Evolutionary conservation across 2,329 filamentous ascomycete species (phyloP).

Genomic region (Trichoderma pleuroti): DNA sequence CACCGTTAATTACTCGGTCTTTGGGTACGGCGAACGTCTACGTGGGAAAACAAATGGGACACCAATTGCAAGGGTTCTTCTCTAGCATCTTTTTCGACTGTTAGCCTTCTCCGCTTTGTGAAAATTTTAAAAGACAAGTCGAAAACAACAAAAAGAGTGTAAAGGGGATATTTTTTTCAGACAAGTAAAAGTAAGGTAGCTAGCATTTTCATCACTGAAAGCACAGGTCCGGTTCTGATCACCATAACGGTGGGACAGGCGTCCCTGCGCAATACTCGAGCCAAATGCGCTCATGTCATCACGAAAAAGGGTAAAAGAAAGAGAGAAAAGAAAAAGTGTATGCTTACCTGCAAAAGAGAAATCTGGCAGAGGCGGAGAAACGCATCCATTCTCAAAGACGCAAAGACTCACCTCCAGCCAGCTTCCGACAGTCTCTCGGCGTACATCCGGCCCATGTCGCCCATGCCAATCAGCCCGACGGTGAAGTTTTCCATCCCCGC

Average conservation of each 20-base stretch:
- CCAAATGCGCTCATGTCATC: slow-evolving; percentile 99
- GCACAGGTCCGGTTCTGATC: slow-evolving; percentile 53
- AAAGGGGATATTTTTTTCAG: slow-evolving; percentile 56
- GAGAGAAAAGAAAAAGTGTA: slow-evolving; percentile 1
- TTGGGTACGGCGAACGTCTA: not conserved
- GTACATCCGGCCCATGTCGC: slow-evolving; percentile 99
- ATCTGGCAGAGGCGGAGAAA: not conserved
- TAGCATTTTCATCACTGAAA: slow-evolving; percentile 98
- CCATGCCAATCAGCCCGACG: slow-evolving; percentile 96
- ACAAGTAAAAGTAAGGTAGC: slow-evolving; percentile 88
- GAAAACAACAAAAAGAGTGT: not conserved
- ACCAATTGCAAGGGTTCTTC: not conserved
- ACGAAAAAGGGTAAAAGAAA: slow-evolving; percentile 46
- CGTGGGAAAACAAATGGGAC: not conserved
- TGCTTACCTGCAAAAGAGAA: slow-evolving; percentile 19
- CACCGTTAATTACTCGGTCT: slow-evolving; percentile 29
- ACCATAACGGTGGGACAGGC: slow-evolving; percentile 73
- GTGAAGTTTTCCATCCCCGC: slow-evolving; percentile 64
- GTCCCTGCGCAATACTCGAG: slow-evolving; percentile 83
- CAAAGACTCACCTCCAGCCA: slow-evolving; percentile 78
- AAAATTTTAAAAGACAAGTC: not conserved
- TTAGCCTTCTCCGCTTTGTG: slow-evolving; percentile 9
- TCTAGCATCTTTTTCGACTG: not conserved
- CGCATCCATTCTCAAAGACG: not conserved
- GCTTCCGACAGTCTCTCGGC: slow-evolving; percentile 81